phyloP scores from a whole-genome alignment of 1,284 basidiomycete species.

The Boletus sp. region DNA sequence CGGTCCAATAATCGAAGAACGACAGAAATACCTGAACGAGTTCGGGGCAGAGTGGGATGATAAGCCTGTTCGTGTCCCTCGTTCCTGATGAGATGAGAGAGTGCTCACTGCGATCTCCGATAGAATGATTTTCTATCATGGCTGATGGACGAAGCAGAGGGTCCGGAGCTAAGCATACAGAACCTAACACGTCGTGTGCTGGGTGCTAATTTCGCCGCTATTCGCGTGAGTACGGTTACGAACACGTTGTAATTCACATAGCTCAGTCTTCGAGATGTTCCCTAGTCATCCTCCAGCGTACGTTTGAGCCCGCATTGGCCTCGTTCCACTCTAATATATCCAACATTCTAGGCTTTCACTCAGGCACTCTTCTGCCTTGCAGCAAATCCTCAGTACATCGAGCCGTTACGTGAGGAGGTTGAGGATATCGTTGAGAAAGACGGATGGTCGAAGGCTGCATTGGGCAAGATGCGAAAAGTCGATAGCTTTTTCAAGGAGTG shows the following conservation, averaged over 20 bases:
- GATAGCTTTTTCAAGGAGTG: not conserved
- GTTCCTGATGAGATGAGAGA: no score
- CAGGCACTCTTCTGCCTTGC: not conserved
- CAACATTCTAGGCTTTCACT: not conserved
- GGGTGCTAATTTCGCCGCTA: conserved; percentile 34
- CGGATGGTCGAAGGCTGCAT: not conserved
- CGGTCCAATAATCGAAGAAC: conserved; percentile 38
- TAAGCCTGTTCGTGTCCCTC: not conserved
- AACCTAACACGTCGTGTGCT: conserved; percentile 35
- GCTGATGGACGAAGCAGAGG: conserved; percentile 39
- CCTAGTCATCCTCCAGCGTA: conserved; percentile 16
- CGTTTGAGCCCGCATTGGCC: not conserved
- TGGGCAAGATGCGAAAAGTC: not conserved
- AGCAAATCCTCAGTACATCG: not conserved
- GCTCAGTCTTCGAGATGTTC: not conserved
- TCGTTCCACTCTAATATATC: no score
- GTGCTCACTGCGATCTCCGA: not conserved
- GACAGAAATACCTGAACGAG: conserved; percentile 30
- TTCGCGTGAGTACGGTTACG: conserved; percentile 26
- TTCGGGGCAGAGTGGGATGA: conserved; percentile 22
- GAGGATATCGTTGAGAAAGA: not conserved
- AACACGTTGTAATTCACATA: not conserved
- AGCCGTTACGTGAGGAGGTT: not conserved
- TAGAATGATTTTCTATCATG: conserved; percentile 43
- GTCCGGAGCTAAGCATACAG: conserved; percentile 27